A percentile compares a stretch with the other conserved stretches of the same genome.
Evolutionary conservation across 2,329 filamentous ascomycete species (phyloP).

Genomic region (Sclerotinia subarctica): DNA sequence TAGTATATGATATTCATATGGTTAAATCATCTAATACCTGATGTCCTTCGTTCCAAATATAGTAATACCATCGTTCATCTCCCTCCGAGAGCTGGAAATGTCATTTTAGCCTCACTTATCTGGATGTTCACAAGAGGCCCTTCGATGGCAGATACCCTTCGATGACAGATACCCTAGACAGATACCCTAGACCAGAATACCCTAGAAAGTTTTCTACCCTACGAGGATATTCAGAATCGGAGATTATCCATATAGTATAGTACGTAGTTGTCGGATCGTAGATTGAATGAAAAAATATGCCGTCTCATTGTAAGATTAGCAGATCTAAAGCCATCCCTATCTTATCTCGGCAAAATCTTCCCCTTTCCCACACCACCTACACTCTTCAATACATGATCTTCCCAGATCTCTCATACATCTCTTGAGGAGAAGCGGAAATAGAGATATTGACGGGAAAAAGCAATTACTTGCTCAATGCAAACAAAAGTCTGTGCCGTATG

Average conservation of each 20-base stretch:
- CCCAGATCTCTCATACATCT: not conserved
- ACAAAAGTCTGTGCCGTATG: not conserved
- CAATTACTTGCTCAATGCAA: conserved; percentile 12
- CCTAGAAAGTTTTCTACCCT: not conserved
- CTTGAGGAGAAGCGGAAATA: too few relatives aligned
- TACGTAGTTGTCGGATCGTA: not conserved
- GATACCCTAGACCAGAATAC: too few relatives aligned
- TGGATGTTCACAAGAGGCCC: not conserved
- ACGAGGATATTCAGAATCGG: not conserved
- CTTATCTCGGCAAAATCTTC: conserved; percentile 6
- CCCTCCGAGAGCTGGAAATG: not conserved
- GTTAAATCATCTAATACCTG: not conserved
- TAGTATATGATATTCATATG: too few relatives aligned
- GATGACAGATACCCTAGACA: not conserved
- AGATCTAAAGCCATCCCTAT: not conserved
- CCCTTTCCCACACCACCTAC: too few relatives aligned
- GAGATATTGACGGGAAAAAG: conserved; percentile 2
- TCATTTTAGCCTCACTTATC: not conserved
- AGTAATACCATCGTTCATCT: conserved; percentile 3
- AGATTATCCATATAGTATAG: not conserved
- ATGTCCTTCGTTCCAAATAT: not conserved
- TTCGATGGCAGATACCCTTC: not conserved
- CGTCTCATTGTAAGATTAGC: too few relatives aligned
- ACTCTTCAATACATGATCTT: not conserved
- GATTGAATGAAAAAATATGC: not conserved